Base-by-base conservation (phyloP, 352 stramenopile genomes). In the Thraustotheca clavata region DNA sequence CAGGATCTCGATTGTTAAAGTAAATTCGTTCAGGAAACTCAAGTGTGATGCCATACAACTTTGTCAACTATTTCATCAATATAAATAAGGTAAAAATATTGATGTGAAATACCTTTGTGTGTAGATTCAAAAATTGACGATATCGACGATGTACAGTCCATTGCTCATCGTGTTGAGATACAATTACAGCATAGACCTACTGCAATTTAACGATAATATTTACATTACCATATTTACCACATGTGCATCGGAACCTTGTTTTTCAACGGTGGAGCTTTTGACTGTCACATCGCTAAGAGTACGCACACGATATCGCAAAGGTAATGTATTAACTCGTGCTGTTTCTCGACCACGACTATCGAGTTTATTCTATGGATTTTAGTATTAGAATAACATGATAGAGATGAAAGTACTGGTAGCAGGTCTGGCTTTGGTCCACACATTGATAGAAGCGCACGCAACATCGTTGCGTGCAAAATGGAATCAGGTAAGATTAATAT, bases 211-310 rank as follows among this genome's bases (percentile, higher is more conserved):
- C 27, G n/a, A 2, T 4, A 4, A 24, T 4, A 47, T 24, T 24
- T 24, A 2, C 2, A 4, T 2, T 47, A 47, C 2, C 4, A 4
- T 24, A 47, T 24, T 24, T 14, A 52, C 43, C 9, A 24, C n/a
- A 24, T 52, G 43, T 9, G 34, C 43, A 31, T 52, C 43, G 11
- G 43, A 52, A 31, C 43, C 43, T 9, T 52, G 43, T 31, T 9
- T 52, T 31, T 52, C 43, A 43, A 43, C 20, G 43, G n/a, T 52
- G 43, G 43, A 52, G 43, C 43, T 52, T 31, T 24, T 52, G n/a
- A 52, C 34, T 31, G 43, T 31, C 2, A 52, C 43, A 31, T 52
- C 43, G 11, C 24, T 52, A 31, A 52, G 31, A 31, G 43, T 31
- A 7, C 43, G 43, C 1, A 52, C 43, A 31, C 43, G 34, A 18